Percentiles rank a stretch among this genome's conserved stretches.
phyloP scores from a whole-genome alignment of 1,284 basidiomycete genomes.

The Moniliella sp. region DNA sequence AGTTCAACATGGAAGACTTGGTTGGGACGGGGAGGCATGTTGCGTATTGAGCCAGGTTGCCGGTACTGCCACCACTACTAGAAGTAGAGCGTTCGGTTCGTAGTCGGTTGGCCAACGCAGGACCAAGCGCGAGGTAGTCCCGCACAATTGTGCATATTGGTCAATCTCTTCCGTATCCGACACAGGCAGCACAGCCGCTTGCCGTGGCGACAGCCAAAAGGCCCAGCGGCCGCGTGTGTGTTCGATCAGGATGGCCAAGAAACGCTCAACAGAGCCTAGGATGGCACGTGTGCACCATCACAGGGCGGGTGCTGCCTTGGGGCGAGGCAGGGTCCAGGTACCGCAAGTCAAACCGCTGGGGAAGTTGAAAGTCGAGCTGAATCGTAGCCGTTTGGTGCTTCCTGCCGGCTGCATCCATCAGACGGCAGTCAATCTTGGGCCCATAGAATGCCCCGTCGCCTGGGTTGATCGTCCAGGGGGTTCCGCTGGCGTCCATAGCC shows the following conservation, averaged over 20 bases:
- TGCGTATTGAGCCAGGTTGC: too few species aligned
- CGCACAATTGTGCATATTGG: constrained; percentile 9
- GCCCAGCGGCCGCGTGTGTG: constrained; percentile 26
- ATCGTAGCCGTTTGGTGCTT: constrained; percentile 31
- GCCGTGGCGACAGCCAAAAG: constrained; percentile 25
- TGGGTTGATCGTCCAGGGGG: constrained; percentile 17
- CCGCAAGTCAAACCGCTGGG: constrained; percentile 17
- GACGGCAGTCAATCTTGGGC: constrained; percentile 30
- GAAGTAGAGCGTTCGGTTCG: too few species aligned
- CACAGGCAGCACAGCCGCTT: constrained; percentile 20
- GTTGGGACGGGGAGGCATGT: constrained; percentile 4
- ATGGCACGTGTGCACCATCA: constrained; percentile 33
- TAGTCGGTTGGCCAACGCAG: neutral
- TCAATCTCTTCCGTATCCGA: constrained; percentile 4
- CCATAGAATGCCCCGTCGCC: constrained; percentile 32
- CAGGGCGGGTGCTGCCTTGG: constrained; percentile 6
- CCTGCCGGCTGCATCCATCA: constrained; percentile 22
- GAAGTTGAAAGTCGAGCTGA: constrained; percentile 31
- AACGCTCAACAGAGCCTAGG: constrained; percentile 28
- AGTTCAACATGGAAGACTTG: constrained; percentile 28
- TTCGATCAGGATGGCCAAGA: constrained; percentile 30
- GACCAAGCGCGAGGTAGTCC: constrained; percentile 7
- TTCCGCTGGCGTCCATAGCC: constrained; percentile 14
- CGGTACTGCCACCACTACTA: too few species aligned
- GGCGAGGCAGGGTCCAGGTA: constrained; percentile 9